Evolutionary conservation across 2,329 filamentous ascomycete genomes (phyloP).

Genomic region (Helotiales sp.): DNA sequence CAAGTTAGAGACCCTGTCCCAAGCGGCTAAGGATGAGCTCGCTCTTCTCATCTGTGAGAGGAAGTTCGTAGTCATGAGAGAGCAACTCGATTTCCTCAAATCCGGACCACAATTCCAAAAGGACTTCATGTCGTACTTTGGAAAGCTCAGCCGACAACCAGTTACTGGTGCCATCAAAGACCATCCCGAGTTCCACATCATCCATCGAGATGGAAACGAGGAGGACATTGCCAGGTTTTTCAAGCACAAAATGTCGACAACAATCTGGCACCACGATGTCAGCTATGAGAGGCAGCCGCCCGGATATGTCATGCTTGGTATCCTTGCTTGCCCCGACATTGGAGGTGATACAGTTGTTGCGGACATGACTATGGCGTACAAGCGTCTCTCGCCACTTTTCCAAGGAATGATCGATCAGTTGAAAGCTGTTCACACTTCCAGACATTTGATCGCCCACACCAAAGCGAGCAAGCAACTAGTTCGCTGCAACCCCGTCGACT

Average conservation of each 20-base stretch:
- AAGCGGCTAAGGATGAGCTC: constrained; percentile 49
- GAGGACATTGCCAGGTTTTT: constrained; percentile 62
- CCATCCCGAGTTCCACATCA: constrained; percentile 66
- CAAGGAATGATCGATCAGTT: constrained; percentile 58
- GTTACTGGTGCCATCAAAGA: constrained; percentile 69
- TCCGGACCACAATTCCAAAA: constrained; percentile 67
- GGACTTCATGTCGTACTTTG: constrained; percentile 64
- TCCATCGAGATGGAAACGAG: constrained; percentile 68
- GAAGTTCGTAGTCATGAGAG: constrained; percentile 56
- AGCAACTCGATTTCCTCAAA: constrained; percentile 53
- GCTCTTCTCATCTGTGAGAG: constrained; percentile 49
- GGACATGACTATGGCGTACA: constrained; percentile 69
- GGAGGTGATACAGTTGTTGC: constrained; percentile 78
- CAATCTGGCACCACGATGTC: constrained; percentile 72
- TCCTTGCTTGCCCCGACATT: constrained; percentile 55
- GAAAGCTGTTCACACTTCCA: constrained; percentile 66
- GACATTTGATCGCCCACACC: constrained; percentile 60
- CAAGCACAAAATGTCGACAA: constrained; percentile 65
- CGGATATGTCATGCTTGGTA: constrained; percentile 66
- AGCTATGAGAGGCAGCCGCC: constrained; percentile 74
- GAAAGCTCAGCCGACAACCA: constrained; percentile 70
- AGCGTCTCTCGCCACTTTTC: constrained; percentile 44
- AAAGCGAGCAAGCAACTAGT: constrained; percentile 62
- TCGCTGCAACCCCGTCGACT: constrained; percentile 65
- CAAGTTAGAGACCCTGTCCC: constrained; percentile 46